Evolutionary conservation across 257 asterid genomes (phyloP).

Genomic region (Solanum etuberosum): DNA sequence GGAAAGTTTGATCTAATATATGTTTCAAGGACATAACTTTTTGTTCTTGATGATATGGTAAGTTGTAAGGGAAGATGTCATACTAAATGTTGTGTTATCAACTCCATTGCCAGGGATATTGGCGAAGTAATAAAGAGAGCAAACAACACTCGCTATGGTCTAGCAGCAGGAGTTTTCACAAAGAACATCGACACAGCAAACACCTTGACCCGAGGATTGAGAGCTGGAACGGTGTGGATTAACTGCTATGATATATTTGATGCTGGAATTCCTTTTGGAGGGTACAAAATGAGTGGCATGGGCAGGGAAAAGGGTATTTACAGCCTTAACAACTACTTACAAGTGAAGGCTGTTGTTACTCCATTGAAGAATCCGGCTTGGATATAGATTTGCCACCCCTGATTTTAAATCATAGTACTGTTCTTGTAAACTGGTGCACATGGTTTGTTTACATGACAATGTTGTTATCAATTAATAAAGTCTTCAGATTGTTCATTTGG

Average conservation of each 20-base stretch:
- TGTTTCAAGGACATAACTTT: background rate
- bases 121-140: constrained; percentile 67
- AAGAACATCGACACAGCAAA: constrained; percentile 49
- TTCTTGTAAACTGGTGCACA: background rate
- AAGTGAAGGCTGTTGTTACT: constrained; percentile 72
- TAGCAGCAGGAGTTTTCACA: constrained; percentile 80
- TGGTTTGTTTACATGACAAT: background rate
- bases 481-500: background rate
- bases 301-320: constrained; percentile 72
- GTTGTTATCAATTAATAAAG: background rate
- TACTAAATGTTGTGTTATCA: background rate
- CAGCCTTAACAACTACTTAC: constrained; percentile 64
- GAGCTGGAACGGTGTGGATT: constrained; percentile 65
- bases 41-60: background rate
- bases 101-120: constrained; percentile 25
- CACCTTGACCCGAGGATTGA: constrained; percentile 51
- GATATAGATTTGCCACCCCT: constrained; percentile 22
- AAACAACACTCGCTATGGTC: constrained; percentile 48
- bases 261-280: constrained; percentile 70
- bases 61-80: background rate
- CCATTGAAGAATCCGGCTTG: constrained; percentile 66
- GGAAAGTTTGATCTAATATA: background rate
- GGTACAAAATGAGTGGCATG: constrained; percentile 81
- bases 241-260: constrained; percentile 69
- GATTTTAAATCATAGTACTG: background rate